A percentile compares a stretch with the other conserved stretches of the same genome.
These are phyloP conservation scores for Pichia sp. DNA, from an alignment of 1,139 yeast species.

Conservation along the genomic window DNA sequence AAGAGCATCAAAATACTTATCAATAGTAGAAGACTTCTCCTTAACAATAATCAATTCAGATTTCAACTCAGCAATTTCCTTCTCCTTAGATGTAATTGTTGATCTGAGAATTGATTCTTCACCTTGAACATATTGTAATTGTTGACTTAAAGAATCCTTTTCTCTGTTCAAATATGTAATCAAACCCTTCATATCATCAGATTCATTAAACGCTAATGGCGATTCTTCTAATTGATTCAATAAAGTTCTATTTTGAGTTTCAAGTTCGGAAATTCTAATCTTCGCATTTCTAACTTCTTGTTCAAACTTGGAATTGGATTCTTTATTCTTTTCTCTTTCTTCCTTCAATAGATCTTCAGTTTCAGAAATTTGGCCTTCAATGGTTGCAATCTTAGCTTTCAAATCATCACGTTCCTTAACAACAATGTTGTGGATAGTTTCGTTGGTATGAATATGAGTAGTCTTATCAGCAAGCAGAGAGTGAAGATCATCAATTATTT, in stretches of 20 bases:
- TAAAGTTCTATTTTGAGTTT: conserved; percentile 64
- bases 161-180: conserved; percentile 69
- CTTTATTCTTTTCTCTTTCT: conserved; percentile 44
- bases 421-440: conserved; percentile 42
- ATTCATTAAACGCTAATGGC: conserved; percentile 24
- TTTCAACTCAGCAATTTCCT: conserved; percentile 46
- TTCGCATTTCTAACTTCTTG: conserved; percentile 51
- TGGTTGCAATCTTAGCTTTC: conserved; percentile 36
- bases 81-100: conserved; percentile 38
- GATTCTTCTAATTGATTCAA: conserved; percentile 65
- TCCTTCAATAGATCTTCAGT: conserved; percentile 34
- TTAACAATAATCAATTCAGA: conserved; percentile 42
- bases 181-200: conserved; percentile 51
- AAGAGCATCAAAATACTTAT: conserved; percentile 46
- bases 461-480: conserved; percentile 48
- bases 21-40: conserved; percentile 38
- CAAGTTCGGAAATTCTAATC: conserved; percentile 52
- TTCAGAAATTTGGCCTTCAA: conserved; percentile 31
- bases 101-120: conserved; percentile 50
- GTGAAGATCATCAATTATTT: conserved; percentile 25
- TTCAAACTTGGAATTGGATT: conserved; percentile 44
- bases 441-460: conserved; percentile 57
- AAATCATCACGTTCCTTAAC: conserved; percentile 43
- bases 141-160: conserved; percentile 69
- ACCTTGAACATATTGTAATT: conserved; percentile 46